phyloP scores from a whole-genome alignment of 768 basidiomycete genomes.

The Boletus rubescentipes region DNA sequence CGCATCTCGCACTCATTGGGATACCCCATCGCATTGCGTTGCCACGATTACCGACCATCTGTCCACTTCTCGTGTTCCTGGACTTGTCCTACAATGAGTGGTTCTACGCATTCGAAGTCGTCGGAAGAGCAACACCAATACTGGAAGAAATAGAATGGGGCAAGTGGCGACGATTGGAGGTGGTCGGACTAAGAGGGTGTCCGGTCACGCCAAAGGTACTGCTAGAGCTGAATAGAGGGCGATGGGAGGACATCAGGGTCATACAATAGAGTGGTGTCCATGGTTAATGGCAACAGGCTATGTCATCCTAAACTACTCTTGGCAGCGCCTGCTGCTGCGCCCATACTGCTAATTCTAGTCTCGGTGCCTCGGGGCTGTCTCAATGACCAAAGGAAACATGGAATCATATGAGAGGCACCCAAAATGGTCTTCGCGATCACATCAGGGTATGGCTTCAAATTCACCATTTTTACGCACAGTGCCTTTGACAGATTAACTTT shows the following conservation, averaged over 20 bases:
- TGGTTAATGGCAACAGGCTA: not conserved
- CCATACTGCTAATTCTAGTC: not conserved
- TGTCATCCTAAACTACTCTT: not conserved
- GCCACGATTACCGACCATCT: slow-evolving; percentile 54
- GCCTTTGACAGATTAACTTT: slow-evolving; percentile 5
- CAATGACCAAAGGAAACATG: slow-evolving; percentile 2
- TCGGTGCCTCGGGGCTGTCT: slow-evolving; percentile 1
- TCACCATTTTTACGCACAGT: not conserved
- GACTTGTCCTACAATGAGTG: slow-evolving; percentile 69
- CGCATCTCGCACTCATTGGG: slow-evolving; percentile 57
- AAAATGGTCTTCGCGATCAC: not conserved
- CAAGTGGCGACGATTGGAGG: slow-evolving; percentile 50
- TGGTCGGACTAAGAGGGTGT: slow-evolving; percentile 60
- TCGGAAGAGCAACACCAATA: slow-evolving; percentile 25
- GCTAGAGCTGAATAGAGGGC: slow-evolving; percentile 51
- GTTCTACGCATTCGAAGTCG: slow-evolving; percentile 23
- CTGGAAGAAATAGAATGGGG: slow-evolving; percentile 58
- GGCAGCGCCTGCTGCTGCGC: not conserved
- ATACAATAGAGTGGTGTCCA: slow-evolving; percentile 34
- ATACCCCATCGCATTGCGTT: slow-evolving; percentile 49
- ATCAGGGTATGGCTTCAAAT: slow-evolving; percentile 1
- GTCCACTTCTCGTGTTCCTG: slow-evolving; percentile 60
- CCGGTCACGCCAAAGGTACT: slow-evolving; percentile 42
- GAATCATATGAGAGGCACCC: slow-evolving; percentile 16
- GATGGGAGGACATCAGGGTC: slow-evolving; percentile 65